Base-by-base conservation (phyloP, 805 yeast genomes). In the Candida lessepsii region DNA sequence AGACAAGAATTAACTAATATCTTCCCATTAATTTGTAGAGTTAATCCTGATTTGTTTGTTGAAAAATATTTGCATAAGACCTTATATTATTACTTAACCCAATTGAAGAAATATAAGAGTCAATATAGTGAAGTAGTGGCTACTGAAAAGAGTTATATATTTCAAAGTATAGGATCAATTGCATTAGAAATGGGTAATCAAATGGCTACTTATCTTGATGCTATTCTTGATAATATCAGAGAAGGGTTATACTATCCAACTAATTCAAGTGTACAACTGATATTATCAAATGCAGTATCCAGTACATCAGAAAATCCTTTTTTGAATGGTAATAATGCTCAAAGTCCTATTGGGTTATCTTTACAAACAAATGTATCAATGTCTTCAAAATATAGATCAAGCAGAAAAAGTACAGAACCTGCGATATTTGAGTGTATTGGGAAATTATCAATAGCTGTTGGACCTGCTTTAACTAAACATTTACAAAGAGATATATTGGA, bases 391-490 rank as follows among this genome's bases (percentile, higher is more conserved):
- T 71, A 77, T 23, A 78, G 80, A 47, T 60, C 71, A 2, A 57
- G 65, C 20, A 73, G 90, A 43, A 83, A 80, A 54, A 89, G 84
- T 35, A 80, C 84, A 31, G 95, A 87, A 49, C 83, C 86, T 0
- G 89, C 96, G 1, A 78, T 91, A 15, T 91, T 90, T 53, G 86
- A 85, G 51, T 93, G 98, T 57, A 73, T 91, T 31, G 87, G 95
- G 0, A 85, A 87, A 61, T 65, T 93, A 26, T 90, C 96, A 0
- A 74, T 75, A 18, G 91, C 98, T 0, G 87, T 91, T 11, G 97
- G 97, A 0, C 95, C 96, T 9, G 95, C 96, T 0, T 68, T 91
- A 41, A 86, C 96, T 0, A 93, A 91, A 55, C 89, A 87, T 57
- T 65, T 93, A 40, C 90, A 88, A 48, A 76, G 83, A 46, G 95